Conservation (phyloP, 2,329 filamentous ascomycete species). For the Trichoderma breve region DNA sequence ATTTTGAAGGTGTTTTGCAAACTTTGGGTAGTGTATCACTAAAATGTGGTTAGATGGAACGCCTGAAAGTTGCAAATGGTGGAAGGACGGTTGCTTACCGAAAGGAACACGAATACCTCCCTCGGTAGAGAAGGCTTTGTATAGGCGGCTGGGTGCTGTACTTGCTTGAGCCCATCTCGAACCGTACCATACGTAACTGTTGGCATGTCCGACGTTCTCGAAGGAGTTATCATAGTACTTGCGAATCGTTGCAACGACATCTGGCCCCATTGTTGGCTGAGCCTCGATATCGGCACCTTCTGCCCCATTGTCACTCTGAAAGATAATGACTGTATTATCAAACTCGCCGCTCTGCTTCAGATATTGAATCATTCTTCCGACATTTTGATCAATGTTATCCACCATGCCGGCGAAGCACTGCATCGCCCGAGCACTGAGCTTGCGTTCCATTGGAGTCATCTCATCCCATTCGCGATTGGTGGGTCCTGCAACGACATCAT, state of each 20-base stretch:
- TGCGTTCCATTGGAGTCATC: conserved; percentile 44
- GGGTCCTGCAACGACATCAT: conserved; percentile 44
- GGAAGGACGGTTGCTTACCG: neutral
- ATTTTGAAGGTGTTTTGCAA: neutral
- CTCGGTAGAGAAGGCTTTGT: conserved; percentile 42
- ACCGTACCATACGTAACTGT: conserved; percentile 59
- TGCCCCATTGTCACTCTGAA: conserved; percentile 63
- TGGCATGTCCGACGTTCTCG: neutral
- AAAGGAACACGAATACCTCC: conserved; percentile 51
- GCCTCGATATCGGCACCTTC: conserved; percentile 60
- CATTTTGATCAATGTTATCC: conserved; percentile 58
- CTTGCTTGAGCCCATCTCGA: conserved; percentile 50
- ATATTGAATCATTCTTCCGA: conserved; percentile 58
- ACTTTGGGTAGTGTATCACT: neutral
- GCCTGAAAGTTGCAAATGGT: neutral
- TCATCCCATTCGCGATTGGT: conserved; percentile 40
- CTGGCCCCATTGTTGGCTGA: neutral
- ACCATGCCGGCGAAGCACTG: conserved; percentile 64
- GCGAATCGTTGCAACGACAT: conserved; percentile 22
- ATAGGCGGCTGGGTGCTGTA: conserved; percentile 37
- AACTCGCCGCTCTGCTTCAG: conserved; percentile 55
- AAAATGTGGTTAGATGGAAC: neutral
- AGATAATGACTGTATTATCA: conserved; percentile 63
- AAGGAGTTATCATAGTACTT: conserved; percentile 27
- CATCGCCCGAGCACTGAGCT: conserved; percentile 53